Evolutionary conservation across 108 stramenopile species (phyloP), one percentile per base, ranked within the genome.

Genomic region (Cyclotella baltica): DNA sequence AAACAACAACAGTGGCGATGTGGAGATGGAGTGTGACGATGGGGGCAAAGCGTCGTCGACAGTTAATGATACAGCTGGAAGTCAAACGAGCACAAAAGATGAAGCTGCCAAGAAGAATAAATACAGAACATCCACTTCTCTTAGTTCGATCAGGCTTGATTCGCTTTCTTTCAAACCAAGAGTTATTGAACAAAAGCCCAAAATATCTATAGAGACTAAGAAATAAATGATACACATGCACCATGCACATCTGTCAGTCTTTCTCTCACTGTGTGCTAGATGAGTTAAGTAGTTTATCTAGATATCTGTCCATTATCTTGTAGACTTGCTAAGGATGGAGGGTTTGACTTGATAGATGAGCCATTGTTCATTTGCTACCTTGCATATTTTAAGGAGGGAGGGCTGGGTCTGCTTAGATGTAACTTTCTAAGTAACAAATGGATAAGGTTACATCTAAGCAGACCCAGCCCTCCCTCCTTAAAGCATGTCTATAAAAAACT

Each of bases 101-200:
- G 50, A 43, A 2, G 33, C 2, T 1, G 22, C 43, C 16, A 27
- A 27, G 1, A 72, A 43, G 4, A 72, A 43, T 13, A 58, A 61
- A 30, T 31, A 29, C 0, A 46, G 31, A 23, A 61, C 57, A n/a
- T 61, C 58, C 31, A 40, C 75, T 23, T 64, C 82, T 43, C 82
- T 72, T 8, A 66, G 82, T 37, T 77, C 82, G 3, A 27, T 83
- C 18, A 75, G 69, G 11, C 55, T 77, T 0, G 70, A 64, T 71
- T 70, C 71, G 59, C 82, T 83, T 38, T 76, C 82, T 18, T 67
- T 83, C 65, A 83, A 83, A 53, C 82, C 82, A 1, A 67, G 75
- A 38, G 56, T 19, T 18, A 37, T 83, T 31, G 68, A 56, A 23
- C 71, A 62, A 29, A 83, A 77, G 72, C 75, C 75, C 22, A 83